Base-by-base conservation (phyloP, 1,284 basidiomycete genomes). In the Wolfiporia cocos region DNA sequence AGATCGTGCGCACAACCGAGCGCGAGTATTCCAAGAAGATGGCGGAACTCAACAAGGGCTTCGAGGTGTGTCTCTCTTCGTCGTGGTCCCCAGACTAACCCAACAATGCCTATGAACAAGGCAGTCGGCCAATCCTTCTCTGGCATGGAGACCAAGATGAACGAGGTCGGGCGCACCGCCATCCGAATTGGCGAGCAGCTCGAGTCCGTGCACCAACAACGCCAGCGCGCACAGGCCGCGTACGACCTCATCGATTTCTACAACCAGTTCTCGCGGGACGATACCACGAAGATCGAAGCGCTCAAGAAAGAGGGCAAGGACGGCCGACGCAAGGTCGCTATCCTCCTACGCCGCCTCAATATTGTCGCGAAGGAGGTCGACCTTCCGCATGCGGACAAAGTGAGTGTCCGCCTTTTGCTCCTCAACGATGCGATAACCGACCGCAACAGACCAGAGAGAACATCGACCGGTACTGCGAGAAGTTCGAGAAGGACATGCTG, bases 401-500 rank as follows among this genome's bases (percentile, higher is more conserved):
- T 90, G 50, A 46, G 69, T 15, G 18, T n/a, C n/a, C n/a, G n/a
- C n/a, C n/a, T n/a, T n/a, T n/a, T n/a, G n/a, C n/a, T n/a, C 11
- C 39, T 3, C 20, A 28, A 24, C 26, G 17, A 15, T 4, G 6
- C 5, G 5, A 17, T 11, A 17, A 6, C 4, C 10, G 12, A 14
- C 29, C 4, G 3, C 5, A 14, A 6, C 59, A 82, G 90, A 92
- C 83, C 23, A 76, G 82, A 46, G 92, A 96, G 59, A 81, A 76
- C 43, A 92, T 96, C 51, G 93, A 96, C 52, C 88, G 86, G 56
- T 99, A 97, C 58, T 96, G 94, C 66, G 96, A 99, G 67, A 89
- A 89, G 58, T 99, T 99, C 54, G 96, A 99, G 66, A 97, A 96
- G 65, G 95, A 99, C 59, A 95, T 98, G 81, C 78, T 99, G 42